phyloP scores from a whole-genome alignment of 495 filamentous ascomycete species.

The Aspergillus indologenus region DNA sequence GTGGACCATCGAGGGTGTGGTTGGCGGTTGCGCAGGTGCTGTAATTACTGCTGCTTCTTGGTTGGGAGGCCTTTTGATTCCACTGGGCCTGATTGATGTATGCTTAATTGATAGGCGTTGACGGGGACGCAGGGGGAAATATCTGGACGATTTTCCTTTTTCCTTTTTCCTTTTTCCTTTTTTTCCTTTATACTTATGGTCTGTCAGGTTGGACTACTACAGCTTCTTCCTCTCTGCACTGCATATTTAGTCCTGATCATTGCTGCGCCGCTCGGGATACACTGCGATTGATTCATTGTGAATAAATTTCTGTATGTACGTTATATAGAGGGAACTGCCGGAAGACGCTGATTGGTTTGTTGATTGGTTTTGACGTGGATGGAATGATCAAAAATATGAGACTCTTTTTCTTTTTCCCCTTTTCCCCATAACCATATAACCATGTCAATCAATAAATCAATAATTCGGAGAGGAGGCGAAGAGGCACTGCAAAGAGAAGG shows the following conservation, averaged over 20 bases:
- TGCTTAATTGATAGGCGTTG: slow-evolving; percentile 35
- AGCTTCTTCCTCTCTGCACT: slow-evolving; percentile 24
- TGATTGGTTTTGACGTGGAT: too few species aligned
- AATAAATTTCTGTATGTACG: neutral
- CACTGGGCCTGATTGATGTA: slow-evolving; percentile 25
- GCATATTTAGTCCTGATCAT: slow-evolving; percentile 29
- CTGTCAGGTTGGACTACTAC: slow-evolving; percentile 10
- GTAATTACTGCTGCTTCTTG: slow-evolving; percentile 17
- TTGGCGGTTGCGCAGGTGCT: neutral
- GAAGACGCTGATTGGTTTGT: too few species aligned
- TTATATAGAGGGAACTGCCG: neutral
- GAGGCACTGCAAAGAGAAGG: neutral
- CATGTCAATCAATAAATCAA: too few species aligned
- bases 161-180: slow-evolving; percentile 15
- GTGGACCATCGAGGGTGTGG: neutral
- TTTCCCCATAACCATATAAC: too few species aligned
- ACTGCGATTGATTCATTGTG: neutral
- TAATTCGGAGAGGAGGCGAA: neutral
- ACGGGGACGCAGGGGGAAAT: slow-evolving; percentile 21
- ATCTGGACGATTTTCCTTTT: slow-evolving; percentile 22
- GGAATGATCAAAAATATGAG: too few species aligned
- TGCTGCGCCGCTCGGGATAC: slow-evolving; percentile 6
- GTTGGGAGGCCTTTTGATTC: slow-evolving; percentile 17
- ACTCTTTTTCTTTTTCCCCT: too few species aligned
- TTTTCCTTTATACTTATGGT: slow-evolving; percentile 18